Conservation (phyloP, 108 stramenopile genomes). For the Conticribra guillardii region DNA sequence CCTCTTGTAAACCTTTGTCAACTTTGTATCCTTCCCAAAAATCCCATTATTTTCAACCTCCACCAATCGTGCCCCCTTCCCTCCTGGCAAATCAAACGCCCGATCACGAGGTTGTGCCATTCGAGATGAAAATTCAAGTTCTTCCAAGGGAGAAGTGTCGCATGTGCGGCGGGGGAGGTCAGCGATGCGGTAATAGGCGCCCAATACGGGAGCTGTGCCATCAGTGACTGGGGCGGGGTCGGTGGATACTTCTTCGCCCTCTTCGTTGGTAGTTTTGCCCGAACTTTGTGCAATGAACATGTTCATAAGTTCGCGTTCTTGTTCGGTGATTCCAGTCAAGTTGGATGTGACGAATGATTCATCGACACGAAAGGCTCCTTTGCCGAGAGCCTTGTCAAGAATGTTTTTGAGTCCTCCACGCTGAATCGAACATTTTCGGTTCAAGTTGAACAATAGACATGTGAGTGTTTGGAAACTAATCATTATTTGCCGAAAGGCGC, state of each 20-base stretch:
- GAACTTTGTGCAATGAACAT: constrained; percentile 71
- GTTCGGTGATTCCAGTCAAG: constrained; percentile 61
- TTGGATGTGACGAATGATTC: constrained; percentile 82
- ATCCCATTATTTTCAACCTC: constrained; percentile 47
- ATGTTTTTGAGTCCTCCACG: constrained; percentile 56
- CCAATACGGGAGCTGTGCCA: constrained; percentile 42
- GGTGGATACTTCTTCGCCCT: constrained; percentile 9
- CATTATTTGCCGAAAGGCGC: no score
- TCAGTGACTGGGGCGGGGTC: constrained; percentile 17
- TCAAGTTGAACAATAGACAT: not conserved
- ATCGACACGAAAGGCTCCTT: constrained; percentile 68
- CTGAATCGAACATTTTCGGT: constrained; percentile 15
- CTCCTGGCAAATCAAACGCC: constrained; percentile 75
- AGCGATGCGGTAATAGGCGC: constrained; percentile 76
- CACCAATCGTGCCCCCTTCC: constrained; percentile 67
- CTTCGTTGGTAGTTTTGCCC: constrained; percentile 7
- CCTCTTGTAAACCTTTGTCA: constrained; percentile 87
- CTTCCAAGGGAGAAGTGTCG: constrained; percentile 66
- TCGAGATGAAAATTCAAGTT: constrained; percentile 45
- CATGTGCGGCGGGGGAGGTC: constrained; percentile 42
- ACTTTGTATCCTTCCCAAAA: constrained; percentile 60
- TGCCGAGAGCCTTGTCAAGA: constrained; percentile 46
- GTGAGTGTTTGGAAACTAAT: no score
- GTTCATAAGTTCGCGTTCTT: constrained; percentile 79
- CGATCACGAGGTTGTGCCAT: constrained; percentile 44